phyloP scores from a whole-genome alignment of 208 protist genomes.

The Phytomonas francai region DNA sequence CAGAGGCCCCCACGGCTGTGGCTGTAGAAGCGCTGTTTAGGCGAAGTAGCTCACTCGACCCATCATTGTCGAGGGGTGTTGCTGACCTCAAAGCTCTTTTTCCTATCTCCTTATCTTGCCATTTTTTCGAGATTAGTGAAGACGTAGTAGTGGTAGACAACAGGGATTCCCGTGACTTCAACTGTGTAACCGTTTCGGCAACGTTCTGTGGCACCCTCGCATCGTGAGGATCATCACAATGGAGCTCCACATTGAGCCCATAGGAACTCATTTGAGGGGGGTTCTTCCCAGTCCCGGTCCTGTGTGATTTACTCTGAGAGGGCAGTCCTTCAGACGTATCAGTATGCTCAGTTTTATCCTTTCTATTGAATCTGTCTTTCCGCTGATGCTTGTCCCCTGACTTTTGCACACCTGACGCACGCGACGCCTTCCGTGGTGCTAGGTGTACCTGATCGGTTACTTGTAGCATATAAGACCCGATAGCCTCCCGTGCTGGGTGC shows the following conservation, averaged over 20 bases:
- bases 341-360: neutral
- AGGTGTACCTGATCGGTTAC: neutral
- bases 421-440: neutral
- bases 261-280: neutral
- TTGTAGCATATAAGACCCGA: conserved; percentile 12
- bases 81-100: neutral
- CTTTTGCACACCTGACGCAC: neutral
- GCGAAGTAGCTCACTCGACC: neutral
- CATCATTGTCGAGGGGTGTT: neutral
- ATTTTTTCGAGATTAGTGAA: neutral
- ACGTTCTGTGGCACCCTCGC: neutral
- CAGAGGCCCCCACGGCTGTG: neutral
- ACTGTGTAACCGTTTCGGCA: neutral
- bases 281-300: neutral
- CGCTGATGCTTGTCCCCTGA: neutral
- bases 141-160: neutral
- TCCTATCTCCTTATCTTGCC: neutral
- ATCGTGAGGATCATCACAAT: neutral
- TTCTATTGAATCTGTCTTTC: neutral
- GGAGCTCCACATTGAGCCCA: neutral
- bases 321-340: neutral
- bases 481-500: neutral
- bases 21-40: neutral
- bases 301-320: neutral
- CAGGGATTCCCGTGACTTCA: neutral